Conservation (phyloP, 2,329 filamentous ascomycete species). For the Hypoxylon sp. region DNA sequence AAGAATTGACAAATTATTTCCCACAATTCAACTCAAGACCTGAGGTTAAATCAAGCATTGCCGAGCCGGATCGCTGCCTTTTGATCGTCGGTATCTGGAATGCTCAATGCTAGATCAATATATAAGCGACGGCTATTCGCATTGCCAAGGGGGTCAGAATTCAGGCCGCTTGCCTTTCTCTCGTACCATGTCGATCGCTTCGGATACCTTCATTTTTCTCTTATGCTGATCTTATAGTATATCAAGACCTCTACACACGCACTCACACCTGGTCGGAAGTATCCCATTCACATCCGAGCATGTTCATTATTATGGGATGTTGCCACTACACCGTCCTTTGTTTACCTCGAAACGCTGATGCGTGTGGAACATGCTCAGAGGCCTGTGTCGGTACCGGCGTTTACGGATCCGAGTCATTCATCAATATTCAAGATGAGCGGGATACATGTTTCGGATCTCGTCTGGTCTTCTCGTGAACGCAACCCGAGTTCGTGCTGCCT, state of each 20-base stretch:
- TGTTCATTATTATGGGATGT: not conserved
- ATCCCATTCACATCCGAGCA: constrained; percentile 7
- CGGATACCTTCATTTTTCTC: not conserved
- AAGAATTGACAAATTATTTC: not conserved
- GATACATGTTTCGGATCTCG: not conserved
- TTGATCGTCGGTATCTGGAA: constrained; percentile 21
- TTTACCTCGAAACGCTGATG: not conserved
- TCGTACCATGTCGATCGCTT: not conserved
- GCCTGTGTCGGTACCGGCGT: not conserved
- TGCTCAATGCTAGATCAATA: constrained; percentile 26
- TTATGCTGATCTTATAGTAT: constrained; percentile 8
- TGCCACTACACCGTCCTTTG: constrained; percentile 3
- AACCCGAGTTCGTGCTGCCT: not conserved
- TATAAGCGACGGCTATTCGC: constrained; percentile 21
- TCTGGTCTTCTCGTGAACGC: not conserved
- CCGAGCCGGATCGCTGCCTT: constrained; percentile 25
- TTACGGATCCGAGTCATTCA: not conserved
- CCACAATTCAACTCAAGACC: not conserved
- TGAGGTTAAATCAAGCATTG: constrained; percentile 32
- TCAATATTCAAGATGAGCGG: constrained; percentile 1
- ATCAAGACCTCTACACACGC: constrained; percentile 14
- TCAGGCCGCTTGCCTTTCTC: not conserved
- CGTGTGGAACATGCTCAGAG: constrained; percentile 9
- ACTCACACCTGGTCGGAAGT: not conserved
- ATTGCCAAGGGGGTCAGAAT: constrained; percentile 21